Conservation (phyloP, 2,329 filamentous ascomycete genomes). For the Colletotrichum endophyticum region DNA sequence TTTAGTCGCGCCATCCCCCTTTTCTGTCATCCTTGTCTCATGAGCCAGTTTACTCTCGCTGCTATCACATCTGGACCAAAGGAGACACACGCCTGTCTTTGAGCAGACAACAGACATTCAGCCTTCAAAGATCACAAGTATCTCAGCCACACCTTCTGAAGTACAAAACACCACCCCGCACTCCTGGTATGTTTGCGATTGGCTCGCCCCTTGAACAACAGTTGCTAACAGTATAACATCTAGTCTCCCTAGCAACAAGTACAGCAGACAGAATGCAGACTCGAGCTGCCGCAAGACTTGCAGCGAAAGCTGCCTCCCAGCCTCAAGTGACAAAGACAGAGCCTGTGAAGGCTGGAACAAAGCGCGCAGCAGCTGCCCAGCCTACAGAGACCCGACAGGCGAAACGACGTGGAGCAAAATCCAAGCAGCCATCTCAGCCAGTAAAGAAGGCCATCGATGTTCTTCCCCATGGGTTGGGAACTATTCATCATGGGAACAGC, state of each 20-base stretch:
- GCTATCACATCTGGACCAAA: not conserved
- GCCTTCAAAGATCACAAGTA: not conserved
- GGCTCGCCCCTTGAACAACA: not conserved
- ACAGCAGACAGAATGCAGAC: not conserved
- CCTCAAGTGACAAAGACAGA: not conserved
- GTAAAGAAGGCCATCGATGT: not conserved
- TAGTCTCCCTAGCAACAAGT: not conserved
- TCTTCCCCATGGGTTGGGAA: slow-evolving; percentile 21
- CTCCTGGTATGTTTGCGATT: not conserved
- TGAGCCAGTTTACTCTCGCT: not conserved
- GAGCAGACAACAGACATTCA: not conserved
- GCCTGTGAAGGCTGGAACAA: not conserved
- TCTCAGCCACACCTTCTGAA: not conserved
- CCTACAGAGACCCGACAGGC: not conserved
- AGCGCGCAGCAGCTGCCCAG: not conserved
- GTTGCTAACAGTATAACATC: not conserved
- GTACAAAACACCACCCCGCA: not conserved
- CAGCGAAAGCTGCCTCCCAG: not conserved
- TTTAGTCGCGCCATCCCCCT: not conserved
- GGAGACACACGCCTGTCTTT: not conserved
- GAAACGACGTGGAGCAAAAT: not conserved
- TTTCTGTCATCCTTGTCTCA: not conserved
- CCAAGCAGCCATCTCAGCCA: not conserved
- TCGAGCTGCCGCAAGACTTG: not conserved
- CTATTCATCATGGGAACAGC: not conserved